Conservation (phyloP, 2,329 filamentous ascomycete species). For the Microsporum canis region DNA sequence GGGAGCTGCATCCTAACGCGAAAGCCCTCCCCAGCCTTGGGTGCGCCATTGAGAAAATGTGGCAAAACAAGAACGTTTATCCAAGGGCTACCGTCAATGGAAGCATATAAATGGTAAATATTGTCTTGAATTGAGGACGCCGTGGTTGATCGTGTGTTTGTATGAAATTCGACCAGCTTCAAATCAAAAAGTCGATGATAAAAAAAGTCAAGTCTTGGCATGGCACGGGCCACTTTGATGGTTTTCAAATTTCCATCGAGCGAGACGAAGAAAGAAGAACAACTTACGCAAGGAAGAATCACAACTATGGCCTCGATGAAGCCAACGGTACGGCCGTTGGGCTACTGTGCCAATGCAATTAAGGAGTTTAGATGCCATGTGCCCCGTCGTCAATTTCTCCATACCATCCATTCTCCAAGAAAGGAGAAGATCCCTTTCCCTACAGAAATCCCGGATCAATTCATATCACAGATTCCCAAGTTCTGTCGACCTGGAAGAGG, state of each 20-base stretch:
- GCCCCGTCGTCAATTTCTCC: slow-evolving; percentile 38
- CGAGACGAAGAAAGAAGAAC: neutral
- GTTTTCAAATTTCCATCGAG: neutral
- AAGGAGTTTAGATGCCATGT: slow-evolving; percentile 44
- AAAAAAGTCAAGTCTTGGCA: slow-evolving; percentile 9
- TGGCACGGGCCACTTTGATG: slow-evolving; percentile 4
- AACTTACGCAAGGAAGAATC: neutral
- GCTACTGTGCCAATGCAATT: slow-evolving; percentile 57
- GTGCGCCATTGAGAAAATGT: slow-evolving; percentile 26
- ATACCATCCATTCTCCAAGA: slow-evolving; percentile 37
- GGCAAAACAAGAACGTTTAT: too few relatives aligned
- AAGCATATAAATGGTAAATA: neutral
- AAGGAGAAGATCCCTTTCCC: slow-evolving; percentile 33
- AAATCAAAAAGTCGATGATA: slow-evolving; percentile 16
- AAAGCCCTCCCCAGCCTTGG: slow-evolving; percentile 29
- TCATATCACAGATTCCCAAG: slow-evolving; percentile 33
- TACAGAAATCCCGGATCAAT: slow-evolving; percentile 31
- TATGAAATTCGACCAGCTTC: neutral
- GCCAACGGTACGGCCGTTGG: slow-evolving; percentile 52
- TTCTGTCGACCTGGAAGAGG: slow-evolving; percentile 29
- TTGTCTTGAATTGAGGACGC: neutral
- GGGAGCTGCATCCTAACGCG: slow-evolving; percentile 27
- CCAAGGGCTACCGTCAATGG: neutral
- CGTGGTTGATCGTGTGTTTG: neutral
- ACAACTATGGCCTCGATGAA: slow-evolving; percentile 46